Evolutionary conservation across 2,329 filamentous ascomycete genomes (phyloP), one percentile per base, ranked within the genome.

Genomic region (Colletotrichum acutatum): DNA sequence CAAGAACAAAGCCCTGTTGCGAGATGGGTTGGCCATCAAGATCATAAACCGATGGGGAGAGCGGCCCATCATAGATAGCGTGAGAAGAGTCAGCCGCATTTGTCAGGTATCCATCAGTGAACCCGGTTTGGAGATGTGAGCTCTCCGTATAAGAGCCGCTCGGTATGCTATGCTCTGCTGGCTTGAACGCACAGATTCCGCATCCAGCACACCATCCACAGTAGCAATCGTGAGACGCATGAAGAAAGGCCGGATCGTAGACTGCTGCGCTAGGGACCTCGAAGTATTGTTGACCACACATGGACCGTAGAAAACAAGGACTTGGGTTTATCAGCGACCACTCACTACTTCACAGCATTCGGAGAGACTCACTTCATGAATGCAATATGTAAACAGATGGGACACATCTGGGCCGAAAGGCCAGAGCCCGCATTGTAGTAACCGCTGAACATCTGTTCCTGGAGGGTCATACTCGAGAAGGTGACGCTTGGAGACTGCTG

Each of bases 371-470:
- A 68, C 58, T 32, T 56, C 5, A 46, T 57, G 9, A 56, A 68
- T 19, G 32, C 4, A 60, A 19, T 60, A n/a, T 52, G 24, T 19
- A 30, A 34, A 30, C n/a, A 68, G 30, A 22, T 8, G 28, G 64
- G 22, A 28, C 16, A 53, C 19, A 60, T 32, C 19, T 67, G 22
- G 34, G n/a, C 12, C 16, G 5, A 56, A 52, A n/a, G 37, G 52
- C 26, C n/a, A 12, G 56, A 37, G 24, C 56, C 26, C 12, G 5
- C 14, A 54, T 30, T 60, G n/a, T 28, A 4, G 14, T 9, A 59
- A 54, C 42, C 30, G n/a, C 22, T 52, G 9, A 67, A 67, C 22
- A 68, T 68, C 58, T 62, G 14, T 53, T 68, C 11, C 49, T 62
- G 19, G 12, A 68, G 66, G 24, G 66, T 58, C 14, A 62, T 56